Evolutionary conservation across 495 filamentous ascomycete genomes (phyloP).

Genomic region (Aspergillus ostianus): DNA sequence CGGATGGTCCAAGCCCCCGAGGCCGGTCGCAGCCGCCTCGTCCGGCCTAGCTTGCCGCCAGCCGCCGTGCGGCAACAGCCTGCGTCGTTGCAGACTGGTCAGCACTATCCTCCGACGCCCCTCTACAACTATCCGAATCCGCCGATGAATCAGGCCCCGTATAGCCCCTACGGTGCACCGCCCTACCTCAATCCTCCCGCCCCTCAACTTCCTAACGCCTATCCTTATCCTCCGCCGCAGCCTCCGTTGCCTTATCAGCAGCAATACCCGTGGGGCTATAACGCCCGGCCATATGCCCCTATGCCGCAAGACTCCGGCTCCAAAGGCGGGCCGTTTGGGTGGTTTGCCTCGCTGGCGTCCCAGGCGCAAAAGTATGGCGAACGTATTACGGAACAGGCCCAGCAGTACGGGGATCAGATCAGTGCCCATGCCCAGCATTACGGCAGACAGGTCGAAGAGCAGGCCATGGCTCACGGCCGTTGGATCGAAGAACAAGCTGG

Average conservation of each 20-base stretch:
- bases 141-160: constrained; percentile 12
- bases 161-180: constrained; percentile 25
- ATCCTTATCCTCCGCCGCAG: constrained; percentile 27
- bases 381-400: constrained; percentile 40
- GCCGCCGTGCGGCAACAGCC: constrained; percentile 15
- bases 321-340: constrained; percentile 35
- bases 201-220: constrained; percentile 20
- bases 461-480: constrained; percentile 39
- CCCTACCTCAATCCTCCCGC: constrained; percentile 17
- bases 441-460: constrained; percentile 42
- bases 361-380: constrained; percentile 48
- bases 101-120: constrained; percentile 9
- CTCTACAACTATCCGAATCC: constrained; percentile 22
- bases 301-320: constrained; percentile 24
- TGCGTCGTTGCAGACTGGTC: background rate
- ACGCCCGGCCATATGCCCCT: constrained; percentile 25
- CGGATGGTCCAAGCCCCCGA: constrained; percentile 11
- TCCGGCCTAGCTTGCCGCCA: constrained; percentile 13
- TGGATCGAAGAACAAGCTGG: constrained; percentile 45
- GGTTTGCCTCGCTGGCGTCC: constrained; percentile 36
- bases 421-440: constrained; percentile 42
- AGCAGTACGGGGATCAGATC: constrained; percentile 43
- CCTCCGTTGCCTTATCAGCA: constrained; percentile 21
- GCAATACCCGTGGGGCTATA: constrained; percentile 33
- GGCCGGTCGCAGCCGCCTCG: constrained; percentile 11